Conservation (phyloP, 176 grass and related monocot genomes). For the Aegilops bicornis region DNA sequence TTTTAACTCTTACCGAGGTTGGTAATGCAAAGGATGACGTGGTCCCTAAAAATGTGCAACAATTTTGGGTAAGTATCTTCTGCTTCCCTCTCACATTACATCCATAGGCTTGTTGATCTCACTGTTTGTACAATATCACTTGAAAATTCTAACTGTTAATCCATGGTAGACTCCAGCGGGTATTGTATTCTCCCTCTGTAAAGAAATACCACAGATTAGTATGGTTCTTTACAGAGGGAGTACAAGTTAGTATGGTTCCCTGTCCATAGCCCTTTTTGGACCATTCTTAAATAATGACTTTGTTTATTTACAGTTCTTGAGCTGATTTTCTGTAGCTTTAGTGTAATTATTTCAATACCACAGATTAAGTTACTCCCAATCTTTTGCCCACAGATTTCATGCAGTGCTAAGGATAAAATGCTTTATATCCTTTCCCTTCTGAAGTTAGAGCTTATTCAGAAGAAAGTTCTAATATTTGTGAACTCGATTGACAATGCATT, state of each 20-base stretch:
- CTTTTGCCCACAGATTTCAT: slow-evolving; percentile 68
- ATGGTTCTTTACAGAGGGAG: too few relatives aligned
- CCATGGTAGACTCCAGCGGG: neutral
- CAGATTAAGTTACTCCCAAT: neutral
- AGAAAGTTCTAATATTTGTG: slow-evolving; percentile 96
- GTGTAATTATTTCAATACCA: neutral
- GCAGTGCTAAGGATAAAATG: slow-evolving; percentile 74
- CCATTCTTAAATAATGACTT: slow-evolving; percentile 15
- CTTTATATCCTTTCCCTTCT: slow-evolving; percentile 74
- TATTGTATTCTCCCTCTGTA: neutral
- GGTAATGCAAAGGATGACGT: slow-evolving; percentile 65
- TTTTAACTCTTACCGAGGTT: slow-evolving; percentile 82
- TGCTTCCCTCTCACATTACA: neutral
- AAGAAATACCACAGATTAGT: too few relatives aligned
- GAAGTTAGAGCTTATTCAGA: slow-evolving; percentile 90
- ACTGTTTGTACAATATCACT: slow-evolving; percentile 14
- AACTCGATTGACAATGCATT: slow-evolving; percentile 97
- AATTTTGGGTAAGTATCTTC: slow-evolving; percentile 68
- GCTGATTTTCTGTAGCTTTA: neutral
- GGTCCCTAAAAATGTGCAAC: slow-evolving; percentile 81
- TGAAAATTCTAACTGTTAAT: neutral
- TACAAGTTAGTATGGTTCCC: neutral
- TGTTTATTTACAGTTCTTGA: neutral
- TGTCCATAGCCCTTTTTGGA: slow-evolving; percentile 3
- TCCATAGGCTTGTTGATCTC: neutral